Base-by-base conservation (phyloP, 805 yeast genomes). In the Suhomyces prunicola region DNA sequence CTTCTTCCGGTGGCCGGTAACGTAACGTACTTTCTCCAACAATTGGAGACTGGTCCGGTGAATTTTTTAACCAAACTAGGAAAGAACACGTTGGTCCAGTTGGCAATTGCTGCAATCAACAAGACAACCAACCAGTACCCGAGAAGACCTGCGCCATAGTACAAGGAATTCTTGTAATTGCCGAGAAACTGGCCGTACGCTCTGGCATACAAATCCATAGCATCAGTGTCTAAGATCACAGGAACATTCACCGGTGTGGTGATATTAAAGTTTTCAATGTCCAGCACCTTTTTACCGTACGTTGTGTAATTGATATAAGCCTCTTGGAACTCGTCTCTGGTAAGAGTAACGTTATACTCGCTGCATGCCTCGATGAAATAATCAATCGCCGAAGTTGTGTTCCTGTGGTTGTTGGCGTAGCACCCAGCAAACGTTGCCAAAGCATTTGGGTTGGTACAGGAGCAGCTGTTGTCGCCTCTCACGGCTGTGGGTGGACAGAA, bases 361-460 rank as follows among this genome's bases (percentile, higher is more conserved):
- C 49, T 5, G 29, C 46, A 42, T 19, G 6, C 8, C 22, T 42
- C 12, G n/a, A 12, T 22, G 6, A 35, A 5, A 22, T 29, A 41
- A 7, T 40, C 31, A 9, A 39, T 10, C 2, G n/a, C 12, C 3
- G n/a, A 46, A 15, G 44, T 57, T 53, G 49, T 53, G 54, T 19
- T 59, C 54, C 40, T 51, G 33, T 41, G 50, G 41, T 49, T 39
- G 7, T 40, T 26, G 23, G 52, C 50, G 24, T 60, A 57, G 50
- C 77, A 73, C 15, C 70, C 71, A 27, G 67, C 62, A 48, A 68
- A 52, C 4, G 73, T 61, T 19, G 75, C 72, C 52, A 67, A 56
- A 6, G 67, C 68, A 36, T 64, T 55, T 23, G 57, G 47, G 48
- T 68, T 62, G 8, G 44, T 48, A 56, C 76, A 72, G 26, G 54